These are phyloP conservation scores for Penicillium sp. DNA, from an alignment of 2,329 filamentous ascomycete species.

Conservation along the genomic window DNA sequence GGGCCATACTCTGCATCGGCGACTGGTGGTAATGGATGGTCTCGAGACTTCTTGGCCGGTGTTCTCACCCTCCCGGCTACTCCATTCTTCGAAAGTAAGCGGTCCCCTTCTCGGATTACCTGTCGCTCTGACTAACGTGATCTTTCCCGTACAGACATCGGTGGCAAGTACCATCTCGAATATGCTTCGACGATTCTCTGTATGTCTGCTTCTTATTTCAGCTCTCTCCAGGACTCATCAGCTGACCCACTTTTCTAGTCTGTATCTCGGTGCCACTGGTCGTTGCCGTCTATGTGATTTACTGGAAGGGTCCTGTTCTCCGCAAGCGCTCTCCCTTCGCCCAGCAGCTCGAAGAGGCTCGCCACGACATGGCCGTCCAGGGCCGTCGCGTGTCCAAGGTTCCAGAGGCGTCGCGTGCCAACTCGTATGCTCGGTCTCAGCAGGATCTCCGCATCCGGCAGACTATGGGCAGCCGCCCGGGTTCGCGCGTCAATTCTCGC, in stretches of 20 bases:
- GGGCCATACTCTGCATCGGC: slow-evolving; percentile 68
- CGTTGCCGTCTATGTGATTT: slow-evolving; percentile 67
- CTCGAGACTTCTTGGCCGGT: slow-evolving; percentile 67
- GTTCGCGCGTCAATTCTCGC: slow-evolving; percentile 39
- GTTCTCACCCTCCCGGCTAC: slow-evolving; percentile 64
- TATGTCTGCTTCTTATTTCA: slow-evolving; percentile 27
- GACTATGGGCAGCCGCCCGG: slow-evolving; percentile 39
- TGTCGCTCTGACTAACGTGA: slow-evolving; percentile 9
- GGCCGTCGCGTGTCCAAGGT: slow-evolving; percentile 40
- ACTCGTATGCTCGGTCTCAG: slow-evolving; percentile 45
- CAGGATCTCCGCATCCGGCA: slow-evolving; percentile 45
- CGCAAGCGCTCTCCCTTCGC: slow-evolving; percentile 67
- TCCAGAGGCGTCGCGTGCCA: slow-evolving; percentile 40
- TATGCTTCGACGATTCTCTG: slow-evolving; percentile 67
- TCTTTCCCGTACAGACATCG: slow-evolving; percentile 52
- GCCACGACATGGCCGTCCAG: slow-evolving; percentile 37
- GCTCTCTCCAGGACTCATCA: neutral
- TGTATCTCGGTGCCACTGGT: slow-evolving; percentile 65
- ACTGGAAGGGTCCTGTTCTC: slow-evolving; percentile 65
- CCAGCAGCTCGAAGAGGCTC: slow-evolving; percentile 59
- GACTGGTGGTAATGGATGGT: slow-evolving; percentile 68
- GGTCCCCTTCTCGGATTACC: neutral
- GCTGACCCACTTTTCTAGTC: slow-evolving; percentile 35
- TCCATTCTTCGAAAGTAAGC: slow-evolving; percentile 52
- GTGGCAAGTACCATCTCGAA: slow-evolving; percentile 58